Evolutionary conservation across 1,284 basidiomycete species (phyloP), one percentile per base, ranked within the genome.

Genomic region (Fomitiporia mediterranea): DNA sequence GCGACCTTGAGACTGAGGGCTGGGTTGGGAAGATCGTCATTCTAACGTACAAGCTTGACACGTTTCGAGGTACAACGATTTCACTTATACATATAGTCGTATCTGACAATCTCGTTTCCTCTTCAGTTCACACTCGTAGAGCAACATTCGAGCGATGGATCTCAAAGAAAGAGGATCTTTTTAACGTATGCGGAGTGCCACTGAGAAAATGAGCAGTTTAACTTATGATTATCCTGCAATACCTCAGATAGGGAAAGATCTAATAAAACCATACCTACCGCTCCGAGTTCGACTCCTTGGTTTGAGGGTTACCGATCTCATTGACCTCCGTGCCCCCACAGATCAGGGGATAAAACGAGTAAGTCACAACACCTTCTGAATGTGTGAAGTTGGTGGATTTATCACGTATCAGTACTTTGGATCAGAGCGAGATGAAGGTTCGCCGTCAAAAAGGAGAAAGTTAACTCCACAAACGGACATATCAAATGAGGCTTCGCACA

Each of bases 281-380:
- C 67, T 94, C 21, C 84, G 78, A 17, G 72, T 94, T 21, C 79
- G 93, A 39, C 75, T 96, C 3, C 85, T 96, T 55, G 92, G 92
- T 2, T 73, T 96, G 23, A 77, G 92, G 44, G 76, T 94, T 21
- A 93, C 91, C 2, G 93, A 89, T 60, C 72, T 96, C 55, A 91
- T 89, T 65, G 92, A 96, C 68, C 70, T 94, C 25, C 75, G 75
- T 59, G 77, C 74, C 13, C 63, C 64, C 6, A 66, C 67, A 15
- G 72, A 69, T 46, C 76, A 79, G 21, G 76, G 80, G 2, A 89
- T 91, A 56, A 86, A 86, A 67, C 74, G 81, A 52, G 88, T 87
- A 65, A 57, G 80, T 59, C 6, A 11, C 34, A 19, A 21, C 34
- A 15, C 37, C 17, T 11, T 11, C 27, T 25, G 19, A 13, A 38